Evolutionary conservation across 1,284 basidiomycete genomes (phyloP).

Genomic region (Volvariella volvacea): DNA sequence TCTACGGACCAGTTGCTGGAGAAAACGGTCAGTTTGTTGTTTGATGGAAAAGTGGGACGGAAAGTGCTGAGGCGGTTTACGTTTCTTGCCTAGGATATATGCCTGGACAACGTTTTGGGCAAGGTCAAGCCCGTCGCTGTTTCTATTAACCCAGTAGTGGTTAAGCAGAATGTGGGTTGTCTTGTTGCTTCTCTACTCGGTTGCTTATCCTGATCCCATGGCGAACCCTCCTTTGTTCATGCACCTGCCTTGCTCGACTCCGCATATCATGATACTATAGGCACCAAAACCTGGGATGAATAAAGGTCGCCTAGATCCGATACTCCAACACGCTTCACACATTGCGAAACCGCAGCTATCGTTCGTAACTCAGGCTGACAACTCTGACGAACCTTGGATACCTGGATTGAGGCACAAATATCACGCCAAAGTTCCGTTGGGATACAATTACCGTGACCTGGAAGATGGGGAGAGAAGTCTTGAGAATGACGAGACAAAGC

Average conservation of each 20-base stretch:
- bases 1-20: conserved; percentile 83
- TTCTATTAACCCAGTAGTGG: conserved; percentile 35
- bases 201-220: not conserved
- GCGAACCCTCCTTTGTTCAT: conserved; percentile 14
- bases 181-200: no score
- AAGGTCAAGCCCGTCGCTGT: conserved; percentile 62
- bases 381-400: conserved; percentile 51
- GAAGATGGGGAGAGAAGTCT: conserved; percentile 28
- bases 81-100: conserved; percentile 53
- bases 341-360: conserved; percentile 74
- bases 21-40: conserved; percentile 55
- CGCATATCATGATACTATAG: not conserved
- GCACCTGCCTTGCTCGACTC: no score
- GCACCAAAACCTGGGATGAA: not conserved
- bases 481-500: not conserved
- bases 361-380: conserved; percentile 59
- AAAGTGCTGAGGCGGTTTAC: no score
- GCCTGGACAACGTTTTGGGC: conserved; percentile 76
- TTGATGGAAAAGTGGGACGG: not conserved
- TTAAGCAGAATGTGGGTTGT: no score
- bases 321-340: conserved; percentile 62
- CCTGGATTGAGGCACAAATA: conserved; percentile 67
- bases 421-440: conserved; percentile 75
- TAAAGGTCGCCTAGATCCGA: conserved; percentile 45
- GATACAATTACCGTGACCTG: conserved; percentile 41